Evolutionary conservation across 2,329 filamentous ascomycete genomes (phyloP).

Genomic region (Alternaria burnsii): DNA sequence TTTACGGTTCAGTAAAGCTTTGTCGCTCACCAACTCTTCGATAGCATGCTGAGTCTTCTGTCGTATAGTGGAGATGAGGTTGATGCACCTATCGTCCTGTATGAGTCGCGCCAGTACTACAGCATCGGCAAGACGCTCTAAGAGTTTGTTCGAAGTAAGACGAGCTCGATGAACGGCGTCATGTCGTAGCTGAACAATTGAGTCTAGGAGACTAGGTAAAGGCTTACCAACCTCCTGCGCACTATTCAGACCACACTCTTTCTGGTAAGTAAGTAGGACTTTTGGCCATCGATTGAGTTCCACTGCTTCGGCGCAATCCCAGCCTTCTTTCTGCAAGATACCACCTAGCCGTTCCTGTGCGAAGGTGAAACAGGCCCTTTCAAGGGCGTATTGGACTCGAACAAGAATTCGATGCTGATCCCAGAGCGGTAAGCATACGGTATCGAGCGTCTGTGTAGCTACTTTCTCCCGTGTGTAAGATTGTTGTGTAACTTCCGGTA

Average conservation of each 20-base stretch:
- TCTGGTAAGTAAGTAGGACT: not conserved
- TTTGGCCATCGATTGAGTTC: constrained; percentile 5
- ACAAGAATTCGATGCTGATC: constrained; percentile 6
- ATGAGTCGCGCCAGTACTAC: not conserved
- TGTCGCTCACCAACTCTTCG: not conserved
- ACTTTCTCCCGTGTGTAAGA: no score
- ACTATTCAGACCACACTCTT: not conserved
- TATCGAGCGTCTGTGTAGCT: no score
- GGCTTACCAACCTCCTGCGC: not conserved
- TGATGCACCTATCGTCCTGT: not conserved
- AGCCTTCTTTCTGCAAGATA: not conserved
- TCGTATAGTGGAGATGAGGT: not conserved
- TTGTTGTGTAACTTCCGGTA: no score
- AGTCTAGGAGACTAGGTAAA: not conserved
- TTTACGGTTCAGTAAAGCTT: not conserved
- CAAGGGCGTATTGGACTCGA: not conserved
- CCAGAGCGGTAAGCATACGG: constrained; percentile 3
- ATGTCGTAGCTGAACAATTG: no score
- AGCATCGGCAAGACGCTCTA: not conserved
- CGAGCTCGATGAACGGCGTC: no score
- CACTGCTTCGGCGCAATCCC: constrained; percentile 10
- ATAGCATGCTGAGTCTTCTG: not conserved
- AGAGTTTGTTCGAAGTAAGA: not conserved
- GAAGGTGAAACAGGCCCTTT: not conserved
- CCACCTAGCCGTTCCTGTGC: not conserved